These are phyloP conservation scores for Chalara sp. DNA, from an alignment of 2,329 filamentous ascomycete species.

Conservation along the genomic window DNA sequence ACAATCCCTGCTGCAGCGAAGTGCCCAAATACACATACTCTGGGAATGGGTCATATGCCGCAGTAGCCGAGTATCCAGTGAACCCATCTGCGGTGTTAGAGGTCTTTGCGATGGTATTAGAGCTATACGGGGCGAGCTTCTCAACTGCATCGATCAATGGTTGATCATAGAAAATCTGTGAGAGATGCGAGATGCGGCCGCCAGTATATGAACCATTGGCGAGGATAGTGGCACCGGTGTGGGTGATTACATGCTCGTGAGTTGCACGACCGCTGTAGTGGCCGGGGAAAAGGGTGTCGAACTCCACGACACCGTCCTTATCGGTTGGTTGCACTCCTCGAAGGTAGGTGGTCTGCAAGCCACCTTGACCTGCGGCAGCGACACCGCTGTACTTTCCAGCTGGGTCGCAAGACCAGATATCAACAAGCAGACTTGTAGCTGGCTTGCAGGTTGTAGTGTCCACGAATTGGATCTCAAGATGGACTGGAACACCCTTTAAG, in stretches of 20 bases:
- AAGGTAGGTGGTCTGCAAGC: slow-evolving; percentile 36
- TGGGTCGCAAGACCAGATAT: slow-evolving; percentile 39
- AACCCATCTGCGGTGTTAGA: slow-evolving; percentile 42
- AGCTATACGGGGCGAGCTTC: slow-evolving; percentile 37
- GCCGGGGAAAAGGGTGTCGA: slow-evolving; percentile 37
- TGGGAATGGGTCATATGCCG: slow-evolving; percentile 44
- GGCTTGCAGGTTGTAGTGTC: slow-evolving; percentile 46
- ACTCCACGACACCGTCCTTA: slow-evolving; percentile 34
- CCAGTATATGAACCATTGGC: slow-evolving; percentile 42
- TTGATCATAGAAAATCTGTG: slow-evolving; percentile 58
- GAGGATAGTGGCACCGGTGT: slow-evolving; percentile 8
- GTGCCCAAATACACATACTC: slow-evolving; percentile 53
- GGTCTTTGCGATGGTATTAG: slow-evolving; percentile 40
- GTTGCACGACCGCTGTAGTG: slow-evolving; percentile 37
- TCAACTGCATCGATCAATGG: slow-evolving; percentile 48
- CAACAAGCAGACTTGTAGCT: slow-evolving; percentile 39
- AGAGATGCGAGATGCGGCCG: slow-evolving; percentile 36
- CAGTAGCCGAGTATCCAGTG: slow-evolving; percentile 31
- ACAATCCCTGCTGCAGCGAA: slow-evolving; percentile 40
- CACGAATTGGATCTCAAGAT: slow-evolving; percentile 45
- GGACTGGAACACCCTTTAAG: slow-evolving; percentile 4
- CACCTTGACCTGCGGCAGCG: slow-evolving; percentile 24
- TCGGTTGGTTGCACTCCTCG: slow-evolving; percentile 36
- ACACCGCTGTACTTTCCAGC: slow-evolving; percentile 42
- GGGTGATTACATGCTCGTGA: slow-evolving; percentile 35